Percentiles rank a stretch among this genome's conserved stretches.
These are phyloP conservation scores for Yamadazyma kitorensis DNA, from an alignment of 805 yeast genomes.

Conservation along the genomic window DNA sequence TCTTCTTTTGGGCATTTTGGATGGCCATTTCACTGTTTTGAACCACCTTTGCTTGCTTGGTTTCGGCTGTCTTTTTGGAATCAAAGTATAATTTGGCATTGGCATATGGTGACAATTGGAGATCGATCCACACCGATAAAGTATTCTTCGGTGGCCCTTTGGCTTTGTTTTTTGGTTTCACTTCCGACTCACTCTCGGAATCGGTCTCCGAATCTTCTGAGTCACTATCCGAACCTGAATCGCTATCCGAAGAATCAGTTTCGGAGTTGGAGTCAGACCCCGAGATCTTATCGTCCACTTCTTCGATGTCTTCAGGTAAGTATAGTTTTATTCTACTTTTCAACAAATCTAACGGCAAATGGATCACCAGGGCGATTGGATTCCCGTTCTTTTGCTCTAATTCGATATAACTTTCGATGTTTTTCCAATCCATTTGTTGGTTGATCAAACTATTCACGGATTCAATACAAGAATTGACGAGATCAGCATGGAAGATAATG, in stretches of 20 bases:
- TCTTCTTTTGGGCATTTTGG: slow-evolving; percentile 76
- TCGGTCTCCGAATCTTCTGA: slow-evolving; percentile 15
- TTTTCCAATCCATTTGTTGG: slow-evolving; percentile 93
- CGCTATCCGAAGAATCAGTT: slow-evolving; percentile 36
- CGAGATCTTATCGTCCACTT: slow-evolving; percentile 23
- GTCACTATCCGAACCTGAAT: slow-evolving; percentile 31
- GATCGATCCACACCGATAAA: slow-evolving; percentile 61
- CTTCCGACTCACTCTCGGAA: slow-evolving; percentile 13
- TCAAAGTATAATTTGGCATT: slow-evolving; percentile 83
- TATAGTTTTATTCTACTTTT: slow-evolving; percentile 62
- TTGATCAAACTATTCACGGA: slow-evolving; percentile 66
- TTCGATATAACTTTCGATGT: slow-evolving; percentile 71
- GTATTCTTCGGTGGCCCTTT: slow-evolving; percentile 9
- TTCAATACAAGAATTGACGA: slow-evolving; percentile 67
- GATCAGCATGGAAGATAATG: slow-evolving; percentile 63
- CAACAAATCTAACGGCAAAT: slow-evolving; percentile 65
- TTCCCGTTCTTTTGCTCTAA: slow-evolving; percentile 69
- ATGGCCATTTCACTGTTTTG: slow-evolving; percentile 74
- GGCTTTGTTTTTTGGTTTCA: slow-evolving; percentile 6
- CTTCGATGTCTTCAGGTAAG: slow-evolving; percentile 45
- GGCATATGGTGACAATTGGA: slow-evolving; percentile 76
- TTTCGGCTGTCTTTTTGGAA: slow-evolving; percentile 68
- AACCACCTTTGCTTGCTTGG: slow-evolving; percentile 78
- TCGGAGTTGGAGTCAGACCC: slow-evolving; percentile 15
- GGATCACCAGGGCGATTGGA: slow-evolving; percentile 58